These are phyloP conservation scores for Hymenoscyphus repandus DNA, from an alignment of 2,329 filamentous ascomycete species.

Conservation along the genomic window DNA sequence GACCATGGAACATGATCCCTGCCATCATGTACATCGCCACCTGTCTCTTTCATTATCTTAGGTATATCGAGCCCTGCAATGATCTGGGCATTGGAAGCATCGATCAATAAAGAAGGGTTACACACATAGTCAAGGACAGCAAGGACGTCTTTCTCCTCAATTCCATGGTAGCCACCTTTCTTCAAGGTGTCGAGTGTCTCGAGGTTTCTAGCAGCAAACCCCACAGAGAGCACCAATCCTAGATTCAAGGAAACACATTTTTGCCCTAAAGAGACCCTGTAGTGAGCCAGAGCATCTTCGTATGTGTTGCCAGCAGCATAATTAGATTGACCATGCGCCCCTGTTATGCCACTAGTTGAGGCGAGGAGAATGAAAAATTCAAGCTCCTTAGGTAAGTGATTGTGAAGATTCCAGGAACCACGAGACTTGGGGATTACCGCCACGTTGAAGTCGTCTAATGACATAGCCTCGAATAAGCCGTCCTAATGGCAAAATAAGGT, in stretches of 20 bases:
- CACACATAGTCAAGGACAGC: too few species aligned
- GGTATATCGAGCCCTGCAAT: too few species aligned
- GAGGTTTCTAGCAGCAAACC: not conserved
- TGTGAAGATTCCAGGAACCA: conserved; percentile 8
- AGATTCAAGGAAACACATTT: conserved; percentile 1
- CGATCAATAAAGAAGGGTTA: too few species aligned
- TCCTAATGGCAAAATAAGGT: conserved; percentile 14
- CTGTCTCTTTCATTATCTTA: too few species aligned
- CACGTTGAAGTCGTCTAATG: conserved; percentile 1
- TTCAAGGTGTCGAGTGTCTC: too few species aligned
- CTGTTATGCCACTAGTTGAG: conserved; percentile 27
- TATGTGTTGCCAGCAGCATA: conserved; percentile 29
- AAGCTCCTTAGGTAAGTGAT: conserved; percentile 6
- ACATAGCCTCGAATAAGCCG: conserved; percentile 14
- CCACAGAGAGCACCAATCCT: not conserved
- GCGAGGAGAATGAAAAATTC: conserved; percentile 35
- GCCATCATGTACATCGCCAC: too few species aligned
- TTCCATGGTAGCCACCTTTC: too few species aligned
- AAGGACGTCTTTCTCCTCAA: too few species aligned
- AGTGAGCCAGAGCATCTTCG: conserved; percentile 11
- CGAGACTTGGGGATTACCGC: conserved; percentile 1
- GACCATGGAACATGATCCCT: too few species aligned
- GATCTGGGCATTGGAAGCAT: too few species aligned
- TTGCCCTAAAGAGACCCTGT: not conserved
- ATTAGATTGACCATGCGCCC: conserved; percentile 7